These are phyloP conservation scores for Fusarium temperatum DNA, from an alignment of 2,329 filamentous ascomycete genomes.

Conservation along the genomic window DNA sequence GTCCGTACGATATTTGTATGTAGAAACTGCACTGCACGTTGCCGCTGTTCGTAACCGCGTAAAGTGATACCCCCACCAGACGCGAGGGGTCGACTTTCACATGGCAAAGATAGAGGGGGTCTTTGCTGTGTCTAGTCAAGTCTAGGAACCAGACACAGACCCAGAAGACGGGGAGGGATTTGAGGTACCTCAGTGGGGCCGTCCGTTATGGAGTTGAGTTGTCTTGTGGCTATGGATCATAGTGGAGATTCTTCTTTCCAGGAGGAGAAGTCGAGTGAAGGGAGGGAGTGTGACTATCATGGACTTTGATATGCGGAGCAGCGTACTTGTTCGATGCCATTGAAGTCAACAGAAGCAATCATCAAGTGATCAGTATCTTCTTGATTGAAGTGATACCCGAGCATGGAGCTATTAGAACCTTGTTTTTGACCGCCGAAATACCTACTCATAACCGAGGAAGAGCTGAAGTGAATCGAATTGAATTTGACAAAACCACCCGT, in stretches of 20 bases:
- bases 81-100: constrained; percentile 31
- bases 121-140: constrained; percentile 24
- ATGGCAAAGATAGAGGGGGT: constrained; percentile 20
- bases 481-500: constrained; percentile 27
- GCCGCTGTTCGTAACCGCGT: constrained; percentile 29
- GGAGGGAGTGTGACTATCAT: constrained; percentile 41
- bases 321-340: background rate
- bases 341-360: background rate
- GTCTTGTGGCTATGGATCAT: constrained; percentile 9
- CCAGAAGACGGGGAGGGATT: constrained; percentile 12
- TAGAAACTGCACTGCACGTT: constrained; percentile 21
- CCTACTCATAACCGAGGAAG: background rate
- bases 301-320: constrained; percentile 6
- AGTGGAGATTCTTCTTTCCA: constrained; percentile 24
- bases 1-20: background rate
- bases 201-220: constrained; percentile 34
- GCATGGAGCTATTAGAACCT: background rate
- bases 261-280: background rate
- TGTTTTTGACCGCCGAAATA: background rate
- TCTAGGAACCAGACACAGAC: constrained; percentile 28
- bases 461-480: constrained; percentile 7
- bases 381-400: background rate
- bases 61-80: constrained; percentile 12
- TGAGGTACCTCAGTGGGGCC: constrained; percentile 29
- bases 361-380: background rate